Conservation (phyloP, 2,329 filamentous ascomycete species). For the Fusarium metavorans region DNA sequence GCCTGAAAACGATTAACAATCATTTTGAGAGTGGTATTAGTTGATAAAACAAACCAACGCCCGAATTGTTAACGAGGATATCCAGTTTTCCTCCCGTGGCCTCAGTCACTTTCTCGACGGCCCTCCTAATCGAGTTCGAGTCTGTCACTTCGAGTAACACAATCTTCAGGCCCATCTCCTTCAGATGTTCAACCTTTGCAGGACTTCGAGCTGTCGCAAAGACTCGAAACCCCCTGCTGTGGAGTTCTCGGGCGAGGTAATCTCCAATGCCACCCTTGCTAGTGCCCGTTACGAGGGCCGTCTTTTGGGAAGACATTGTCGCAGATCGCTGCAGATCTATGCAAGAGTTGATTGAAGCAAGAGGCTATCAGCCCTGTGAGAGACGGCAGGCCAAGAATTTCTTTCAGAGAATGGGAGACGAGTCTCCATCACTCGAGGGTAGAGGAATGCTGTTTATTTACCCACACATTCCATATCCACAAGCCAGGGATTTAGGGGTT, state of each 20-base stretch:
- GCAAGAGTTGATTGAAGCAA: background rate
- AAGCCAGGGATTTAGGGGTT: background rate
- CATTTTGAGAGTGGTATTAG: conserved; percentile 24
- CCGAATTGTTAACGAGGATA: conserved; percentile 60
- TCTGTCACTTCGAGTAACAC: conserved; percentile 57
- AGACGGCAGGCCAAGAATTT: background rate
- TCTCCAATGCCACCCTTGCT: conserved; percentile 56
- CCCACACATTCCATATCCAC: background rate
- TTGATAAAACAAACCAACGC: conserved; percentile 37
- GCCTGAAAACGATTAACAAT: conserved; percentile 12
- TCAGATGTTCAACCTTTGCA: conserved; percentile 48
- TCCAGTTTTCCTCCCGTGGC: conserved; percentile 54
- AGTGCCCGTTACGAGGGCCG: conserved; percentile 54
- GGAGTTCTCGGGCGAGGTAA: conserved; percentile 54
- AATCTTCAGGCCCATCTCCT: conserved; percentile 50
- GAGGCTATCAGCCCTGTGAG: background rate
- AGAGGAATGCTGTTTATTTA: background rate
- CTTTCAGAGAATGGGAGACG: background rate
- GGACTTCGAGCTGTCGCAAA: conserved; percentile 55
- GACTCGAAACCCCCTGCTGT: conserved; percentile 52
- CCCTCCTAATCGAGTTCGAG: conserved; percentile 47
- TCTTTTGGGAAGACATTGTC: conserved; percentile 26
- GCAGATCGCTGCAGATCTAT: background rate
- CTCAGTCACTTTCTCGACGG: conserved; percentile 48
- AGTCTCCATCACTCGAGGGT: no score